Conservation (phyloP, 371 early-diverging fungal species). For the Globomyces sp. region DNA sequence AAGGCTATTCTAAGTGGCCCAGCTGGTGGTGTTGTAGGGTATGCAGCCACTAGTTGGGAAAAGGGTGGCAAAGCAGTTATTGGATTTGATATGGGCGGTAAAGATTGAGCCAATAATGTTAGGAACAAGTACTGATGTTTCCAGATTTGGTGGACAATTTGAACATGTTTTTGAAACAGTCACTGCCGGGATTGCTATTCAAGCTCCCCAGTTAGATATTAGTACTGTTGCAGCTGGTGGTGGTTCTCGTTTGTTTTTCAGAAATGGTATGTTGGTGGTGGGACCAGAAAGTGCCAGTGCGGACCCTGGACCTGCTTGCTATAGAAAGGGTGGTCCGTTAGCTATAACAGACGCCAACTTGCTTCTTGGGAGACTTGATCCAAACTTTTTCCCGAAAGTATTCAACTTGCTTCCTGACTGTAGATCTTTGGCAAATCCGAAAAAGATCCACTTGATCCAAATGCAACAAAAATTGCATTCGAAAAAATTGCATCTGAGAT, state of each 20-base stretch:
- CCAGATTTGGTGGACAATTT: conserved; percentile 83
- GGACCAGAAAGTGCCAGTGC: conserved; percentile 91
- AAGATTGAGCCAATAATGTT: background rate
- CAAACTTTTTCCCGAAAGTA: conserved; percentile 80
- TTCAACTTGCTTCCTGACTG: too few relatives aligned
- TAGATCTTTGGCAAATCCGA: conserved; percentile 89
- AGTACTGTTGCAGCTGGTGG: conserved; percentile 97
- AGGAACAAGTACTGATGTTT: conserved; percentile 89
- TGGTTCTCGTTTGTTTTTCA: conserved; percentile 88
- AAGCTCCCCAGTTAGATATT: conserved; percentile 95
- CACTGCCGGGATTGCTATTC: conserved; percentile 91
- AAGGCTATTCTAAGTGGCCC: conserved; percentile 93
- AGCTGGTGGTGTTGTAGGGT: conserved; percentile 94
- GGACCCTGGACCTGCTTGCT: conserved; percentile 94
- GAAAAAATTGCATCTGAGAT: conserved; percentile 61
- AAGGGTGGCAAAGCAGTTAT: conserved; percentile 68
- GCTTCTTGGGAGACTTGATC: conserved; percentile 81
- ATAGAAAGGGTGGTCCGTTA: conserved; percentile 89
- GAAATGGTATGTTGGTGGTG: conserved; percentile 91
- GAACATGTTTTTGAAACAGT: conserved; percentile 95
- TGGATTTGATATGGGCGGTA: conserved; percentile 96
- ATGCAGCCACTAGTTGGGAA: conserved; percentile 75
- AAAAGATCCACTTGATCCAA: conserved; percentile 73
- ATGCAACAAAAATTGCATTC: conserved; percentile 65
- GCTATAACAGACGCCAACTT: conserved; percentile 95